Conservation (phyloP, 2,329 filamentous ascomycete species). For the Dryadomyces quercivorus region DNA sequence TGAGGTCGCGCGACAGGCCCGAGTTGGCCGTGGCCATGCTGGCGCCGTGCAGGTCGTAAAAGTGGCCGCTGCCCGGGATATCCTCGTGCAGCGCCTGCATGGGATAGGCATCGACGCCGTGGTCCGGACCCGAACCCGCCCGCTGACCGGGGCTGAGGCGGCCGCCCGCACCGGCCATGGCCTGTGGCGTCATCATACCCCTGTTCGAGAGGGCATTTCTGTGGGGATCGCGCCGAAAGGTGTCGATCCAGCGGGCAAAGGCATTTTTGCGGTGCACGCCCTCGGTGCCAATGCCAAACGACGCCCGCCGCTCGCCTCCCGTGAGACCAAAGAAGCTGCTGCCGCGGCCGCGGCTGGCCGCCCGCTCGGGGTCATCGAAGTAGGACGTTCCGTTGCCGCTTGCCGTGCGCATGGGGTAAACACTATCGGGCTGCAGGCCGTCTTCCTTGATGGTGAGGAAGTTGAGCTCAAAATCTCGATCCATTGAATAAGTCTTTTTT, state of each 20-base stretch:
- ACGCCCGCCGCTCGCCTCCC: slow-evolving; percentile 6
- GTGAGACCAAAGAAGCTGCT: not conserved
- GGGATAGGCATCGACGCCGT: not conserved
- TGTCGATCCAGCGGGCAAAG: slow-evolving; percentile 36
- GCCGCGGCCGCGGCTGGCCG: not conserved
- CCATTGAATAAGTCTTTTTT: slow-evolving; percentile 7
- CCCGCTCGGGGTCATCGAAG: slow-evolving; percentile 11
- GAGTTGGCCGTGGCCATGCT: slow-evolving; percentile 66
- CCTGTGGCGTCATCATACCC: not conserved
- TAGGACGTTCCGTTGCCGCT: slow-evolving; percentile 2
- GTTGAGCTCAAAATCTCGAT: slow-evolving; percentile 14
- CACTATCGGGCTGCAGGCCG: slow-evolving; percentile 9
- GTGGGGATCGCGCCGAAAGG: slow-evolving; percentile 50
- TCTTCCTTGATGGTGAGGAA: slow-evolving; percentile 14
- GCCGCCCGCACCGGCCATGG: no score
- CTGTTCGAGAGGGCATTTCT: slow-evolving; percentile 11
- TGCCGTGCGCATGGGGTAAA: slow-evolving; percentile 9
- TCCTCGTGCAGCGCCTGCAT: slow-evolving; percentile 18
- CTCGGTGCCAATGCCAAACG: slow-evolving; percentile 9
- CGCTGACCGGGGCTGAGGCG: no score
- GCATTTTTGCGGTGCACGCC: slow-evolving; percentile 3
- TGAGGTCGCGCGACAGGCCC: slow-evolving; percentile 63
- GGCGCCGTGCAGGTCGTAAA: slow-evolving; percentile 43
- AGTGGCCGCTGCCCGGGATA: slow-evolving; percentile 26
- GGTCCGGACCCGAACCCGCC: no score